These are phyloP conservation scores for Leucoagaricus sp. DNA, from an alignment of 1,284 basidiomycete species.

Conservation along the genomic window DNA sequence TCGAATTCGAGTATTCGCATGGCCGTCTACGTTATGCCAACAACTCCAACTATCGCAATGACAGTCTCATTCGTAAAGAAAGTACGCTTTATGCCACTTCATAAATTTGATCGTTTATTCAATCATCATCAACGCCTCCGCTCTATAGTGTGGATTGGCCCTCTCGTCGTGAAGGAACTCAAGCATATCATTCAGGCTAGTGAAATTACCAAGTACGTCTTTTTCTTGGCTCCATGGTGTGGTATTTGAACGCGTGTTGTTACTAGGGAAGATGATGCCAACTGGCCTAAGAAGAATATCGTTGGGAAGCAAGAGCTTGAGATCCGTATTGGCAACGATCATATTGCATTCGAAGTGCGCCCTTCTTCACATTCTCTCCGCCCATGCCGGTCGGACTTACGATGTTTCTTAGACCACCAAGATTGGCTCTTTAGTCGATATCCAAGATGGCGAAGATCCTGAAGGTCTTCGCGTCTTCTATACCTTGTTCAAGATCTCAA, in stretches of 20 bases:
- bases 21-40: conserved; percentile 97
- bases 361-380: not conserved
- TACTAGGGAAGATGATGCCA: conserved; percentile 91
- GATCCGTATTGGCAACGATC: conserved; percentile 91
- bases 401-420: conserved; percentile 80
- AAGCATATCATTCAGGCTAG: conserved; percentile 94
- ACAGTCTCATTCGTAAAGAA: conserved; percentile 97
- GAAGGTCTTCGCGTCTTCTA: conserved; percentile 99
- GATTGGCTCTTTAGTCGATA: conserved; percentile 95
- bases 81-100: conserved; percentile 57
- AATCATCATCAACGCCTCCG: not conserved
- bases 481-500: conserved; percentile 98
- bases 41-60: conserved; percentile 99
- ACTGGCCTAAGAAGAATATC: conserved; percentile 99
- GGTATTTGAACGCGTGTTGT: not conserved
- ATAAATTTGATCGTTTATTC: not conserved
- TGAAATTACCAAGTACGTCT: conserved; percentile 90
- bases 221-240: not conserved
- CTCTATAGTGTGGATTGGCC: conserved; percentile 87
- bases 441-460: conserved; percentile 96
- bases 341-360: conserved; percentile 95
- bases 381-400: conserved; percentile 2
- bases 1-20: conserved; percentile 98
- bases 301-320: conserved; percentile 98
- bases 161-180: conserved; percentile 89